phyloP scores from a whole-genome alignment of 371 early-diverging fungal species.

The Blakeslea trispora region DNA sequence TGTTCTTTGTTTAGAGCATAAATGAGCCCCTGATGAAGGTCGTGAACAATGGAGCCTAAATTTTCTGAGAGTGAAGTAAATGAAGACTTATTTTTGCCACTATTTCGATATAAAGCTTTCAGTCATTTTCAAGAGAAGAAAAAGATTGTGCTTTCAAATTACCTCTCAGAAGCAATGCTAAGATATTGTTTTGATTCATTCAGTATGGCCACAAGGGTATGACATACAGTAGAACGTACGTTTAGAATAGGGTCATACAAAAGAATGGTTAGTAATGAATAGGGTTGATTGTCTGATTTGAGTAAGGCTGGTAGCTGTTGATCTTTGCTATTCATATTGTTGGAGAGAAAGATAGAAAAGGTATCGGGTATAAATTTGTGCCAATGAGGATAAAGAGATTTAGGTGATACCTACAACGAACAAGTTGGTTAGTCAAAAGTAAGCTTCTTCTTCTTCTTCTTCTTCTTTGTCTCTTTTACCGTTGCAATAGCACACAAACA shows the following conservation, averaged over 20 bases:
- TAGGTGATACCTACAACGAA: constrained; percentile 48
- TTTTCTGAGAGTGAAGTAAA: constrained; percentile 52
- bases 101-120: no score
- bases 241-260: constrained; percentile 43
- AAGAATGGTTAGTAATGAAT: constrained; percentile 49
- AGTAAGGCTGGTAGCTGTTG: constrained; percentile 25
- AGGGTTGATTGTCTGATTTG: constrained; percentile 41
- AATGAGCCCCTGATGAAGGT: constrained; percentile 47
- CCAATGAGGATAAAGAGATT: constrained; percentile 62
- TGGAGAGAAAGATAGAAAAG: constrained; percentile 33
- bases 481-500: constrained; percentile 58
- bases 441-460: neutral
- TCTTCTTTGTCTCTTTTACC: constrained; percentile 21
- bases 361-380: constrained; percentile 60
- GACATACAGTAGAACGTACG: constrained; percentile 59
- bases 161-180: constrained; percentile 62
- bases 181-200: constrained; percentile 64
- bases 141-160: neutral
- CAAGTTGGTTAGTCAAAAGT: neutral
- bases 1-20: constrained; percentile 40
- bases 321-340: constrained; percentile 16
- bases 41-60: constrained; percentile 41
- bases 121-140: no score
- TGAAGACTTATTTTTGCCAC: constrained; percentile 36
- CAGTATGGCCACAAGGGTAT: constrained; percentile 56